These are phyloP conservation scores for Candida jianshihensis DNA, from an alignment of 805 yeast species.

Conservation along the genomic window DNA sequence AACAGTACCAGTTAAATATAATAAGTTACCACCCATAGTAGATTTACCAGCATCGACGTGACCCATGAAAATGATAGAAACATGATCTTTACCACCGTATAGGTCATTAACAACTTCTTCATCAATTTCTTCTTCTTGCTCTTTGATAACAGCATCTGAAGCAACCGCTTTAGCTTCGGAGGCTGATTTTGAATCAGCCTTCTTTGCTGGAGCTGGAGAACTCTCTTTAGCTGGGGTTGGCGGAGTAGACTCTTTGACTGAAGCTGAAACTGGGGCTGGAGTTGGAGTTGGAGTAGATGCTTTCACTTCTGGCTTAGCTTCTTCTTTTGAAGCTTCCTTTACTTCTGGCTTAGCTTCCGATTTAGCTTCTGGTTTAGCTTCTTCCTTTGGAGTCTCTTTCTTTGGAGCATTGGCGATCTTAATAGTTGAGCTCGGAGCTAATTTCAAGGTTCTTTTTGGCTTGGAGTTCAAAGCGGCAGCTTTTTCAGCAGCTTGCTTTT, in stretches of 20 bases:
- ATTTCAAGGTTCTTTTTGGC: constrained; percentile 63
- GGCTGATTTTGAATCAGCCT: constrained; percentile 15
- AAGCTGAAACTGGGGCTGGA: constrained; percentile 23
- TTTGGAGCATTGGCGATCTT: constrained; percentile 51
- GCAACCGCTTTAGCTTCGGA: constrained; percentile 16
- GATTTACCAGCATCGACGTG: constrained; percentile 99
- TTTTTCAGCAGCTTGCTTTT: constrained; percentile 43
- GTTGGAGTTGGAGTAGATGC: constrained; percentile 24
- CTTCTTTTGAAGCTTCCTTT: constrained; percentile 12
- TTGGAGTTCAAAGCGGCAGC: constrained; percentile 34
- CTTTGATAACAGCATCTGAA: constrained; percentile 47
- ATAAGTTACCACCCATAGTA: constrained; percentile 97
- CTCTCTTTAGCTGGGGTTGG: constrained; percentile 6
- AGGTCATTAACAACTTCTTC: constrained; percentile 83
- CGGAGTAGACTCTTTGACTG: constrained; percentile 5
- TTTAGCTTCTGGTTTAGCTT: constrained; percentile 17
- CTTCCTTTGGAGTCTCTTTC: constrained; percentile 25
- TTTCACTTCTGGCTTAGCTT: constrained; percentile 17
- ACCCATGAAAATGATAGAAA: constrained; percentile 97
- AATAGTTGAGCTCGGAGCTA: constrained; percentile 59
- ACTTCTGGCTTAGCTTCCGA: constrained; percentile 20
- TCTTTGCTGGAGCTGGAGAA: constrained; percentile 12
- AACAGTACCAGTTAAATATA: constrained; percentile 91
- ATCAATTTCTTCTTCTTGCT: constrained; percentile 78
- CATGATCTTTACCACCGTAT: constrained; percentile 97